Evolutionary conservation across 106 monocot species (phyloP).

Genomic region (Acorus calamus): DNA sequence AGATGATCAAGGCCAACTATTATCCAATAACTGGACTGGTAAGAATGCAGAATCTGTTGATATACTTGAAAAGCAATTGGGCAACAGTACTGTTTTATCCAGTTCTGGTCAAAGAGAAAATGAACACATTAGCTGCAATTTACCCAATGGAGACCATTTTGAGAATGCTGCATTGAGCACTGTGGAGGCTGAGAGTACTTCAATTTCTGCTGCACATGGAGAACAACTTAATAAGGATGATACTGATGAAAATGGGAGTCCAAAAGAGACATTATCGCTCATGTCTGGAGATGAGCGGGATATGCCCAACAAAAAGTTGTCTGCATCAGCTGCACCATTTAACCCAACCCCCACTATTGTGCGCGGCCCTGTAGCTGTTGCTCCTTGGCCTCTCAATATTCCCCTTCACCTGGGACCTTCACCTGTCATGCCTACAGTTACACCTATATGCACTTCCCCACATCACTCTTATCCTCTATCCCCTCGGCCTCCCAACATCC

Average conservation of each 20-base stretch:
- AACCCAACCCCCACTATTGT: slow-evolving; percentile 49
- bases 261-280: slow-evolving; percentile 18
- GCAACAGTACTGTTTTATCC: no score
- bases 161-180: slow-evolving; percentile 15
- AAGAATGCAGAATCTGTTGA: no score
- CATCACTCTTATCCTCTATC: slow-evolving; percentile 58
- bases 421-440: slow-evolving; percentile 41
- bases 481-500: slow-evolving; percentile 44
- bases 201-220: slow-evolving; percentile 13
- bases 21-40: no score
- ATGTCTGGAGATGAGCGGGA: slow-evolving; percentile 36
- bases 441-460: slow-evolving; percentile 64
- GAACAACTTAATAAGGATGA: slow-evolving; percentile 17
- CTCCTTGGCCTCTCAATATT: slow-evolving; percentile 69
- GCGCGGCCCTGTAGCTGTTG: slow-evolving; percentile 36
- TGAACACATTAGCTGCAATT: no score
- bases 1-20: not conserved
- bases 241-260: slow-evolving; percentile 6
- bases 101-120: no score
- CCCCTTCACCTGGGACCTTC: slow-evolving; percentile 51
- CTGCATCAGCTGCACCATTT: slow-evolving; percentile 82
- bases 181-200: slow-evolving; percentile 9
- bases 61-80: no score
- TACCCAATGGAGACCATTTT: slow-evolving; percentile 20
- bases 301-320: slow-evolving; percentile 62